Percentiles rank a stretch among this genome's conserved stretches.
These are phyloP conservation scores for Astrephomene gubernaculifera DNA, from an alignment of 139 green algal genomes.

Conservation along the genomic window DNA sequence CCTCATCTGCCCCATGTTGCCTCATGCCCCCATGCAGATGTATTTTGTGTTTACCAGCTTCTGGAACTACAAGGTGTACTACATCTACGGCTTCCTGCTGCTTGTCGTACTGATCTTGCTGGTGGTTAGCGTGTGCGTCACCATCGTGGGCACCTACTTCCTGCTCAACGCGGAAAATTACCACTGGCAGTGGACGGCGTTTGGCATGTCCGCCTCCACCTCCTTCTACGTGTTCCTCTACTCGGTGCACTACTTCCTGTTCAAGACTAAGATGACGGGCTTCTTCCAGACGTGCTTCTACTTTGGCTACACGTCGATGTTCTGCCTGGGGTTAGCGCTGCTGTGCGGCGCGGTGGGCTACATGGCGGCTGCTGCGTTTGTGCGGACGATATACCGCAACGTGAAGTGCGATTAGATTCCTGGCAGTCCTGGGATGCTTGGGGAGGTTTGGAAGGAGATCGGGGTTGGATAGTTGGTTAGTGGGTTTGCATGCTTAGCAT, in stretches of 20 bases:
- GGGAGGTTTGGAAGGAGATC: too few relatives aligned
- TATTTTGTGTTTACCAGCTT: slow-evolving; percentile 98
- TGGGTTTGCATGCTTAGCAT: too few relatives aligned
- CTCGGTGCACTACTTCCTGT: slow-evolving; percentile 91
- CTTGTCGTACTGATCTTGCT: slow-evolving; percentile 96
- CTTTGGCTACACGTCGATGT: slow-evolving; percentile 97
- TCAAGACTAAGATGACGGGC: slow-evolving; percentile 98
- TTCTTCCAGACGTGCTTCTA: slow-evolving; percentile 98
- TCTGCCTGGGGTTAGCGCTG: slow-evolving; percentile 83
- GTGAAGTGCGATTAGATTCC: slow-evolving; percentile 97
- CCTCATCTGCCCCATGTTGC: too few relatives aligned
- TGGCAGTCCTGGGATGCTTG: slow-evolving; percentile 25
- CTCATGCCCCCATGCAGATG: too few relatives aligned
- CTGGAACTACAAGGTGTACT: slow-evolving; percentile 99
- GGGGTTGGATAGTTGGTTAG: too few relatives aligned
- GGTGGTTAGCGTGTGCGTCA: slow-evolving; percentile 91
- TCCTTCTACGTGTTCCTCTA: slow-evolving; percentile 95
- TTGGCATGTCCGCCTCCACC: slow-evolving; percentile 86
- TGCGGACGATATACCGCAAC: slow-evolving; percentile 92
- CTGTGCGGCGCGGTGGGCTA: slow-evolving; percentile 90
- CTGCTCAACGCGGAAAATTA: slow-evolving; percentile 99
- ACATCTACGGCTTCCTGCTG: slow-evolving; percentile 99
- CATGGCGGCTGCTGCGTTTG: slow-evolving; percentile 86
- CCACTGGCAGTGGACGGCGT: slow-evolving; percentile 96
- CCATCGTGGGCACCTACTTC: slow-evolving; percentile 97